Conservation (phyloP, 2,329 filamentous ascomycete species). For the Xylariaceae sp. region DNA sequence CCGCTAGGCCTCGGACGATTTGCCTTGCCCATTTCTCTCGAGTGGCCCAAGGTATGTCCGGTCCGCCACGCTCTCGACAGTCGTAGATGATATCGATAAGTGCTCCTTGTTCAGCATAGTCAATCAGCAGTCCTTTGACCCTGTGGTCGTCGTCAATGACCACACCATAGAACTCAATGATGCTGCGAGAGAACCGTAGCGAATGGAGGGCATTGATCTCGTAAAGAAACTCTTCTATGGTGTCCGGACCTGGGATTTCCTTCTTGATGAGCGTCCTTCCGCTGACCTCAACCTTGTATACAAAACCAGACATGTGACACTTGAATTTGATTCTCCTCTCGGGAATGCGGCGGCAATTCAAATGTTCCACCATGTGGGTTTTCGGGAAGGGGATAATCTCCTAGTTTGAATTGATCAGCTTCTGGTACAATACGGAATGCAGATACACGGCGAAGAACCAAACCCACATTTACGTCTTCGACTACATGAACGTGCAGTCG, state of each 20-base stretch:
- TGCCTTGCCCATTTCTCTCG: conserved; percentile 86
- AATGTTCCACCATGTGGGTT: conserved; percentile 65
- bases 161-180: conserved; percentile 82
- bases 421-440: conserved; percentile 5
- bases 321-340: conserved; percentile 80
- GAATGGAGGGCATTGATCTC: conserved; percentile 92
- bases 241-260: conserved; percentile 93
- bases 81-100: conserved; percentile 91
- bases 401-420: conserved; percentile 29
- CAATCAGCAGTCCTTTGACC: conserved; percentile 79
- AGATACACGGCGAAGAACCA: neutral
- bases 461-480: conserved; percentile 76
- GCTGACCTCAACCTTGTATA: conserved; percentile 79
- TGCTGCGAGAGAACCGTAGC: conserved; percentile 64
- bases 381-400: conserved; percentile 88
- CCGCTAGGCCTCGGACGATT: conserved; percentile 80
- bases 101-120: conserved; percentile 78
- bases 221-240: conserved; percentile 93
- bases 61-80: conserved; percentile 50
- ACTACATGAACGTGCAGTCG: conserved; percentile 93
- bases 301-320: conserved; percentile 92
- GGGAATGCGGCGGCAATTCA: conserved; percentile 58
- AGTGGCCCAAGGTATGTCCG: conserved; percentile 57
- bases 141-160: conserved; percentile 73
- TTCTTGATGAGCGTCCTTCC: conserved; percentile 82